Evolutionary conservation across 2,329 filamentous ascomycete genomes (phyloP).

Genomic region (Nigrospora osmanthi): DNA sequence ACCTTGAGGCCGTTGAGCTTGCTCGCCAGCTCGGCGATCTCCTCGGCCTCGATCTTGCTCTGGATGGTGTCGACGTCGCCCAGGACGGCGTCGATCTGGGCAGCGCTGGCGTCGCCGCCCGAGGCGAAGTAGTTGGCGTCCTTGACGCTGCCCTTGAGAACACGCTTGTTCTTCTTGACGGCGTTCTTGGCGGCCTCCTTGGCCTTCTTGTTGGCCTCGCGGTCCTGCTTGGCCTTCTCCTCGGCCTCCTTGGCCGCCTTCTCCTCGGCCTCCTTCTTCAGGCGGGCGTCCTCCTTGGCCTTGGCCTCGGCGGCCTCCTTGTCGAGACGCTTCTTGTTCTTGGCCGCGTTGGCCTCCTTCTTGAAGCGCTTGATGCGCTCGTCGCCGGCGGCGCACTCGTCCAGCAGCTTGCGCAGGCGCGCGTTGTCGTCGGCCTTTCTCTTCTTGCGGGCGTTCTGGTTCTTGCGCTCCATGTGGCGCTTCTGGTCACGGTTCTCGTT

Average conservation of each 20-base stretch:
- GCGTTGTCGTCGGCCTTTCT: slow-evolving; percentile 97
- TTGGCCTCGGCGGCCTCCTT: slow-evolving; percentile 88
- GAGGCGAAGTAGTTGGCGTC: slow-evolving; percentile 90
- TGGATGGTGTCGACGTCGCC: slow-evolving; percentile 82
- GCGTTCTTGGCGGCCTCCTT: slow-evolving; percentile 99
- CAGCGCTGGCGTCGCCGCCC: slow-evolving; percentile 60
- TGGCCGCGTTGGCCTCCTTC: slow-evolving; percentile 81
- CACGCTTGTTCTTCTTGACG: slow-evolving; percentile 99
- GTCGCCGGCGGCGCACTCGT: slow-evolving; percentile 75
- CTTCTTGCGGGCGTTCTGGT: slow-evolving; percentile 95
- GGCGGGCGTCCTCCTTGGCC: slow-evolving; percentile 74
- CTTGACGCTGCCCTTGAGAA: slow-evolving; percentile 88
- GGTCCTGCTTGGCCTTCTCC: slow-evolving; percentile 75
- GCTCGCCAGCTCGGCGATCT: slow-evolving; percentile 74
- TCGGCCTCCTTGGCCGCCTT: slow-evolving; percentile 76
- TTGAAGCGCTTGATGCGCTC: slow-evolving; percentile 98
- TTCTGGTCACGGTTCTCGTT: slow-evolving; percentile 99
- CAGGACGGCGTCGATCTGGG: slow-evolving; percentile 75
- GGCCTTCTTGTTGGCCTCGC: slow-evolving; percentile 83
- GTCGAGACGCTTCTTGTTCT: slow-evolving; percentile 91
- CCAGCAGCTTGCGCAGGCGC: slow-evolving; percentile 81
- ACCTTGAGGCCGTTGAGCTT: slow-evolving; percentile 77
- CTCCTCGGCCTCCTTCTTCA: slow-evolving; percentile 78
- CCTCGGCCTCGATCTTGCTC: slow-evolving; percentile 81
- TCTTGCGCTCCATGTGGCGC: slow-evolving; percentile 97